Evolutionary conservation across 1,139 yeast genomes (phyloP).

Genomic region (Kurtzmaniella quercitrusa): DNA sequence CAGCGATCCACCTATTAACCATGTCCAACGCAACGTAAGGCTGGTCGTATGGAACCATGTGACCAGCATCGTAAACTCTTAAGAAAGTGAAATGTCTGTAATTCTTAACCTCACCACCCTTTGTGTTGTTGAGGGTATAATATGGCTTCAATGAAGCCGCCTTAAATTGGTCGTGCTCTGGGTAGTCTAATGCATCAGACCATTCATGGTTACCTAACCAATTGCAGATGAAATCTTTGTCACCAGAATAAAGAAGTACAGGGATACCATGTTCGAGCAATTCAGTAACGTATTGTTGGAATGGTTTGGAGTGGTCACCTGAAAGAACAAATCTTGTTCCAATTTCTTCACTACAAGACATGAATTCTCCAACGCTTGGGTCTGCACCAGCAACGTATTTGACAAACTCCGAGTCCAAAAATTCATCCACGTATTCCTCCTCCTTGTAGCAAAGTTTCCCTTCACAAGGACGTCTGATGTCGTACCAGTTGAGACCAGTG

Average conservation of each 20-base stretch:
- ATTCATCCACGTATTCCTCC: slow-evolving; percentile 9
- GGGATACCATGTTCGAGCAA: slow-evolving; percentile 12
- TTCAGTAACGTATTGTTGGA: slow-evolving; percentile 12
- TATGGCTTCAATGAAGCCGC: slow-evolving; percentile 30
- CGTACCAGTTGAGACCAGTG: slow-evolving; percentile 12
- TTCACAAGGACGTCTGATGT: slow-evolving; percentile 11
- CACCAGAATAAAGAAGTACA: slow-evolving; percentile 15
- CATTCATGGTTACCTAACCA: slow-evolving; percentile 18
- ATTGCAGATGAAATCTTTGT: slow-evolving; percentile 18
- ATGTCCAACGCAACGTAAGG: slow-evolving; percentile 10
- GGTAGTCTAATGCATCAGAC: slow-evolving; percentile 15
- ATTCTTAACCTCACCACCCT: slow-evolving; percentile 12
- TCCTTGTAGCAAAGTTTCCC: slow-evolving; percentile 10
- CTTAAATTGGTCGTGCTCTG: slow-evolving; percentile 17
- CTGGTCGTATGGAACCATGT: slow-evolving; percentile 13
- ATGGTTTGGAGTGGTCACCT: slow-evolving; percentile 12
- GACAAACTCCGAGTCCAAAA: slow-evolving; percentile 10
- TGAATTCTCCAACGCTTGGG: slow-evolving; percentile 6
- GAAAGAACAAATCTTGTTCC: slow-evolving; percentile 9
- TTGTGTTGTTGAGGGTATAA: slow-evolving; percentile 17
- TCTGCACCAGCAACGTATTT: slow-evolving; percentile 12
- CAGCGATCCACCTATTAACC: slow-evolving; percentile 11
- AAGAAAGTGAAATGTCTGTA: slow-evolving; percentile 11
- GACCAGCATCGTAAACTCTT: slow-evolving; percentile 12
- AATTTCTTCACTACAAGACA: slow-evolving; percentile 7